Evolutionary conservation across 2,329 filamentous ascomycete genomes (phyloP).

Genomic region (Pseudohalonectria lignicola): DNA sequence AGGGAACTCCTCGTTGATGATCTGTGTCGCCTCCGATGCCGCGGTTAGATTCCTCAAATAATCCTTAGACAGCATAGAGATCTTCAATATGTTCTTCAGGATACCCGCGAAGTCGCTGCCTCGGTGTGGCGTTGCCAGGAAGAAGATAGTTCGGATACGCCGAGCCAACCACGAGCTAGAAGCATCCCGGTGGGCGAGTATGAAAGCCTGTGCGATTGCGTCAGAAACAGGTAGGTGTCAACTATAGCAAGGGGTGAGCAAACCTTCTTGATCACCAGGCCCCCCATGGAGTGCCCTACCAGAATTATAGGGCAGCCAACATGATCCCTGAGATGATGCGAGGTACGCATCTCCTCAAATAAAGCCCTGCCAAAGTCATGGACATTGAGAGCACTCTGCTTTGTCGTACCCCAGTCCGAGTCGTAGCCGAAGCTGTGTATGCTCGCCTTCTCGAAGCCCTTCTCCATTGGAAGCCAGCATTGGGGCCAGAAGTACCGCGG

Average conservation of each 20-base stretch:
- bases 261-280: slow-evolving; percentile 8
- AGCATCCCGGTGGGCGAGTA: neutral
- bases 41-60: slow-evolving; percentile 10
- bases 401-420: slow-evolving; percentile 16
- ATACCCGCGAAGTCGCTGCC: slow-evolving; percentile 4
- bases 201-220: neutral
- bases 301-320: slow-evolving; percentile 14
- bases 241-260: no score
- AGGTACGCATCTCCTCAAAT: slow-evolving; percentile 13
- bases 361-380: slow-evolving; percentile 20
- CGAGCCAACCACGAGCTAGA: slow-evolving; percentile 1
- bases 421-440: slow-evolving; percentile 22
- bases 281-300: slow-evolving; percentile 18
- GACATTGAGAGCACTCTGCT: slow-evolving; percentile 16
- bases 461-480: slow-evolving; percentile 22
- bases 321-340: slow-evolving; percentile 9
- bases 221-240: no score
- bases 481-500: slow-evolving; percentile 25
- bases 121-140: slow-evolving; percentile 8
- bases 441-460: slow-evolving; percentile 13
- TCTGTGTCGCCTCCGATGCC: slow-evolving; percentile 8
- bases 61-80: neutral
- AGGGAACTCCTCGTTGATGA: slow-evolving; percentile 19
- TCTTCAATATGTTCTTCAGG: slow-evolving; percentile 4
- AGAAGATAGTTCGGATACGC: slow-evolving; percentile 3